Evolutionary conservation across 108 stramenopile genomes (phyloP).

Genomic region (Nitzschia putrida): DNA sequence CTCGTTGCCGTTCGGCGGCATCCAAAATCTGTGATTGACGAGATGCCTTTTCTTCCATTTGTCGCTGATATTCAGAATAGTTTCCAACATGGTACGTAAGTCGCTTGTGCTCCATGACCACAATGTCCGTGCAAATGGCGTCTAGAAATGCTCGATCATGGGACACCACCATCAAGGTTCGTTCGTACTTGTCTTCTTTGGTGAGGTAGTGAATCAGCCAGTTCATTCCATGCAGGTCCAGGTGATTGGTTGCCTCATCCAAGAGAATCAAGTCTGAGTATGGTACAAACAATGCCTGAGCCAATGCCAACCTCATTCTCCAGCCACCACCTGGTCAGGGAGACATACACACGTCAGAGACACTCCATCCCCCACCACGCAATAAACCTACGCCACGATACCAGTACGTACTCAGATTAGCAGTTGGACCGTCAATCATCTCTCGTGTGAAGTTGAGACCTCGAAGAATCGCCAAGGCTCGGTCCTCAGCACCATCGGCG

Average conservation of each 20-base stretch:
- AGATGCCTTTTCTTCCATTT: conserved; percentile 52
- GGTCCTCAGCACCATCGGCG: conserved; percentile 55
- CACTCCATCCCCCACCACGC: neutral
- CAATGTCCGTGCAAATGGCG: conserved; percentile 66
- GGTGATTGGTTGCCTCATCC: conserved; percentile 93
- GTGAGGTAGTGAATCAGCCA: conserved; percentile 85
- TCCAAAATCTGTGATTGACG: conserved; percentile 64
- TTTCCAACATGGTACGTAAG: conserved; percentile 71
- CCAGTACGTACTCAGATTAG: conserved; percentile 37
- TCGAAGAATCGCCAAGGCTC: conserved; percentile 59
- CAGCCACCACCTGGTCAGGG: conserved; percentile 78
- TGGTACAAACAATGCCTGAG: conserved; percentile 67
- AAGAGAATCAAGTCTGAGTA: conserved; percentile 81
- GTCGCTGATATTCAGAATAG: conserved; percentile 57
- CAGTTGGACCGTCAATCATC: conserved; percentile 70
- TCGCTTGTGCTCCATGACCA: conserved; percentile 51
- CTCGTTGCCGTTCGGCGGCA: conserved; percentile 60
- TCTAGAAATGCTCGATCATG: conserved; percentile 92
- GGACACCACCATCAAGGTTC: conserved; percentile 82
- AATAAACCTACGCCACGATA: neutral
- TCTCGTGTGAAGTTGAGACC: conserved; percentile 63
- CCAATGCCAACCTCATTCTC: conserved; percentile 91
- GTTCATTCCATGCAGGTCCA: conserved; percentile 83
- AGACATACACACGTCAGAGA: neutral
- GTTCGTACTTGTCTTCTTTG: conserved; percentile 35